Percentiles rank a stretch among this genome's conserved stretches.
These are phyloP conservation scores for Coniophora puteana DNA, from an alignment of 1,284 basidiomycete species.

Conservation along the genomic window DNA sequence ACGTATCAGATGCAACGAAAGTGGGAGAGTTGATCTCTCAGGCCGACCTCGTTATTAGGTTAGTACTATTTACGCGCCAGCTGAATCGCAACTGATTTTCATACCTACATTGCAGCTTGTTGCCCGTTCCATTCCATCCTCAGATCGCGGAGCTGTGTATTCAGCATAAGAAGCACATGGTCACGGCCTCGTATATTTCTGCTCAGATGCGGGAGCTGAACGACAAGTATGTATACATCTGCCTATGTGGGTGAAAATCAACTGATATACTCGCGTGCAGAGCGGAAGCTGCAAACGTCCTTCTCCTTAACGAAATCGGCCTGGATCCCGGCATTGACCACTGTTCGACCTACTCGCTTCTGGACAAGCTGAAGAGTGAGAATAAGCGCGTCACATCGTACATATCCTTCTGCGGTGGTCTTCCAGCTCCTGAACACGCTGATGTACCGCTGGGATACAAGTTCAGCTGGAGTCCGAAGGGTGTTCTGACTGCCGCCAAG, in stretches of 20 bases:
- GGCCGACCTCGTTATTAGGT: conserved; percentile 71
- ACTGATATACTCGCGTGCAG: conserved; percentile 31
- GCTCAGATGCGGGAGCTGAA: conserved; percentile 75
- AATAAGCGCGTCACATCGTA: conserved; percentile 73
- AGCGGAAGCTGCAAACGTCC: conserved; percentile 63
- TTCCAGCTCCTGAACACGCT: conserved; percentile 76
- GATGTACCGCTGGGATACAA: conserved; percentile 83
- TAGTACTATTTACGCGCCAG: conserved; percentile 16
- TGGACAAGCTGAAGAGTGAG: conserved; percentile 55
- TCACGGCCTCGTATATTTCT: conserved; percentile 93
- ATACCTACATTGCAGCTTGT: conserved; percentile 45
- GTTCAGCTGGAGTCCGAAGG: conserved; percentile 93
- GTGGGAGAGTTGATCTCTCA: conserved; percentile 53
- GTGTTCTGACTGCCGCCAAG: conserved; percentile 80
- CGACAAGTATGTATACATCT: conserved; percentile 39
- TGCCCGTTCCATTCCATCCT: conserved; percentile 80
- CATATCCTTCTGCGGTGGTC: conserved; percentile 90
- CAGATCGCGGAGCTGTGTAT: conserved; percentile 79
- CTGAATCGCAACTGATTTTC: neutral
- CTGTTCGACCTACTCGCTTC: conserved; percentile 80
- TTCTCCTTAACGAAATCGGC: conserved; percentile 91
- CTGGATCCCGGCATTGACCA: conserved; percentile 97
- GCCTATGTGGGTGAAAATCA: neutral
- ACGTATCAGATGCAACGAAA: conserved; percentile 52
- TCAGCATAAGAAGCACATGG: conserved; percentile 69